Evolutionary conservation across 2,329 filamentous ascomycete species (phyloP), one percentile per base, ranked within the genome.

Genomic region (Phialophora chinensis): DNA sequence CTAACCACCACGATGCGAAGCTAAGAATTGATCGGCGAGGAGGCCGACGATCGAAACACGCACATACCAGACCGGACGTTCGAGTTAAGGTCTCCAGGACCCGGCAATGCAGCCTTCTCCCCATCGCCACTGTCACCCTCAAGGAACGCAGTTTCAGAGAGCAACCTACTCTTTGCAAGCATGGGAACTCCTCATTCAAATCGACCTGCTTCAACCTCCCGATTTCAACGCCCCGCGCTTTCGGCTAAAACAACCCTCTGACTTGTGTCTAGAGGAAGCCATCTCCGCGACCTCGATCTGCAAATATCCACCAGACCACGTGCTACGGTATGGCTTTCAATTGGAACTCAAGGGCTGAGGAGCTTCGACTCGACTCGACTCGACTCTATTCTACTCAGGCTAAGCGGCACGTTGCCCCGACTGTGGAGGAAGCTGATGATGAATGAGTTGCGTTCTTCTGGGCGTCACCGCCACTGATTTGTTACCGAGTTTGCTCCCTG

Each of bases 151-250:
- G 74, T 81, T 60, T 79, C 87, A 65, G 77, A 82, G 82, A 80
- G 85, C 81, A 76, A 85, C 82, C 76, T 85, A 77, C 78, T 83
- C 65, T 77, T 81, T 69, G 75, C 78, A 23, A 75, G 78, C 35
- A 78, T 81, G 12, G 76, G 79, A 56, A 79, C 87, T 11, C 84
- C 86, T 49, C 80, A 88, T 47, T 85, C 87, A 20, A 88, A 87
- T 12, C 89, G 89, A 31, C 87, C 90, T 70, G 85, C 87, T 63
- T 85, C 89, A 12, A 90, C 84, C 74, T 83, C 88, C 57, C 90
- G 90, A 75, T 83, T 92, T 31, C 76, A 77, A 29, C 76, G 81
- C 33, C 79, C 81, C 31, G 73, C 74, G 23, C 77, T 80, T 70
- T 44, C 38, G 14, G 38, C 17, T 7, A 17, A 8, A 44, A 8